phyloP scores from a whole-genome alignment of 352 stramenopile genomes.

The Phytophthora podocarpi region DNA sequence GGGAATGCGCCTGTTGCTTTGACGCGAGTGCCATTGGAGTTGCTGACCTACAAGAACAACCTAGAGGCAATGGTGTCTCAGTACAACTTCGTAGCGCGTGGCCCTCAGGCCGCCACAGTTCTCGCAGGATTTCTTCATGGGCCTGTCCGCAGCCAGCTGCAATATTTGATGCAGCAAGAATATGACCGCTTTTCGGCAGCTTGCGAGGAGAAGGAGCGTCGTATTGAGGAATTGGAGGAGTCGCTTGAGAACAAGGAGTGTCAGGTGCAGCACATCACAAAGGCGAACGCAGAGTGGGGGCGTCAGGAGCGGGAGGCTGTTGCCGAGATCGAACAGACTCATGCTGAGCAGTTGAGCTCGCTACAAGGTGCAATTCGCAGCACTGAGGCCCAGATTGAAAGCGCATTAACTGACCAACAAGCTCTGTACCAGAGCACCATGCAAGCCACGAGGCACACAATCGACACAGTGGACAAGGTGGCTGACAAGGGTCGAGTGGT shows the following conservation, averaged over 20 bases:
- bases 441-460: constrained; percentile 74
- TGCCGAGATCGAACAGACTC: constrained; percentile 46
- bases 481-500: constrained; percentile 67
- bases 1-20: constrained; percentile 28
- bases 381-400: constrained; percentile 51
- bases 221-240: constrained; percentile 57
- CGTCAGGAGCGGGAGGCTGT: constrained; percentile 57
- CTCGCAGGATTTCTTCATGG: constrained; percentile 66
- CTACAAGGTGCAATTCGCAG: constrained; percentile 46
- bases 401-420: constrained; percentile 61
- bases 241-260: constrained; percentile 52
- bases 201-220: constrained; percentile 51
- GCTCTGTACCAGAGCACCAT: constrained; percentile 78
- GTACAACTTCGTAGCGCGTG: constrained; percentile 76
- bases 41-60: constrained; percentile 83
- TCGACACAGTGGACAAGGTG: constrained; percentile 79
- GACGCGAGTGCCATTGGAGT: constrained; percentile 58
- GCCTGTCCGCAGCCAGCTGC: constrained; percentile 53
- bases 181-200: constrained; percentile 66
- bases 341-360: constrained; percentile 45
- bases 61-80: constrained; percentile 79
- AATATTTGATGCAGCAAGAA: constrained; percentile 53
- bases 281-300: constrained; percentile 52
- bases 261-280: constrained; percentile 51
- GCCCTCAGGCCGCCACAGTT: constrained; percentile 50